Evolutionary conservation across 306 rosid genomes (phyloP), one percentile per base, ranked within the genome.

Genomic region (Cucurbita moschata): DNA sequence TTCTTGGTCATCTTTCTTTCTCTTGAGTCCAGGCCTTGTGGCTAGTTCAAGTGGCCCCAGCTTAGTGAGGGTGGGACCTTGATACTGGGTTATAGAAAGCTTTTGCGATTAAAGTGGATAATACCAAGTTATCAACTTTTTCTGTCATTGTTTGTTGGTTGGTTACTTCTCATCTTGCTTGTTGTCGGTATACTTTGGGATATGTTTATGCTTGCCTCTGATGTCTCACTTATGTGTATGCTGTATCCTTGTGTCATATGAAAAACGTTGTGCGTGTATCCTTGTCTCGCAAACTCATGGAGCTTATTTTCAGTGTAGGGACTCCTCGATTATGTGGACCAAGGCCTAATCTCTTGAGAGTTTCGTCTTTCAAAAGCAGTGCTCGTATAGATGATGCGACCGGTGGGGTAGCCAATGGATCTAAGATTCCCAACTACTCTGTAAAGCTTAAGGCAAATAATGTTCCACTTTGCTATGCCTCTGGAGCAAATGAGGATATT

Each of bases 261-360:
- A 2, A 67, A 11, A 67, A 12, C 3, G 18, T 38, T 11, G 42
- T 49, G 19, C 26, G 56, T 15, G 56, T 15, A 49, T 70, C 74
- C 14, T 70, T 2, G 26, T 3, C 26, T 60, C 42, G 15, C 73
- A 42, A 55, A 73, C 54, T 73, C 76, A 79, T 81, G 84, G 79
- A 79, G 54, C 71, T 83, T 88, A 75, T 88, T 88, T 82, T 46
- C 95, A 92, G 98, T 88, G 88, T 88, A 88, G 96, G 96, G 84
- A 79, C 87, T 79, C 85, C 85, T 81, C 76, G 63, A 79, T 83
- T 82, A 72, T 61, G 78, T 71, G 88, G 83, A 71, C 78, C 89
- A 84, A 83, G 81, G 72, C 73, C 76, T 63, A 85, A 81, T 78
- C 82, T 85, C 66, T 81, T 87, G 64, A 88, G 78, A 76, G 79